A percentile compares a stretch with the other conserved stretches of the same genome.
phyloP scores from a whole-genome alignment of 257 asterid genomes.

The Paulownia fortunei region DNA sequence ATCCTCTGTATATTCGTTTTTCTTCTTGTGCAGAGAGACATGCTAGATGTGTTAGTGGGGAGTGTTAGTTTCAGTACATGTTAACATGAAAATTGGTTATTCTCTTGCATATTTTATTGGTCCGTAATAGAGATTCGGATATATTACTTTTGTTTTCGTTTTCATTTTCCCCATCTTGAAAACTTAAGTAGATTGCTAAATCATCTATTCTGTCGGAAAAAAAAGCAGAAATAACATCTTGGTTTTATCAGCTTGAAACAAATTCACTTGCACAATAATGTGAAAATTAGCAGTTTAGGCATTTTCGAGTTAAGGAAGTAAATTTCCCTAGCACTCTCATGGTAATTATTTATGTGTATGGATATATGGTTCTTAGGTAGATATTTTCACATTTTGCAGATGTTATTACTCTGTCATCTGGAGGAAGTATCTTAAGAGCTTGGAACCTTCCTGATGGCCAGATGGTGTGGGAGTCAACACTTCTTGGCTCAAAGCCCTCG shows the following conservation, averaged over 20 bases:
- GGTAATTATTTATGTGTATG: constrained; percentile 3
- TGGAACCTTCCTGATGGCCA: constrained; percentile 99
- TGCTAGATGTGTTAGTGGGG: constrained; percentile 6
- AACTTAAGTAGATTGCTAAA: constrained; percentile 16
- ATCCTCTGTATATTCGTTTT: neutral
- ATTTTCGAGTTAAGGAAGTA: neutral
- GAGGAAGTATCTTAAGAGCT: constrained; percentile 88
- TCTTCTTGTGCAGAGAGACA: neutral
- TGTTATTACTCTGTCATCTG: constrained; percentile 83
- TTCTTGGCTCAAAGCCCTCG: constrained; percentile 63
- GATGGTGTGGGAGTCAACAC: constrained; percentile 96
- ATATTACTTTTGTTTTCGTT: neutral
- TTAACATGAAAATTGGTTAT: neutral
- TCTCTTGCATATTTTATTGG: constrained; percentile 9
- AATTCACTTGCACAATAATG: neutral
- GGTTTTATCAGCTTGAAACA: constrained; percentile 24
- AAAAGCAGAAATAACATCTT: neutral
- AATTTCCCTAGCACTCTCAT: neutral
- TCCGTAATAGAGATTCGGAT: constrained; percentile 10
- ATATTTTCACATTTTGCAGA: constrained; percentile 53
- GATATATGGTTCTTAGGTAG: constrained; percentile 16
- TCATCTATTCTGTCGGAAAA: constrained; percentile 16
- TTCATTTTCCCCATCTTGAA: neutral
- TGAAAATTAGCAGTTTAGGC: neutral
- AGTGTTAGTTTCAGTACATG: constrained; percentile 22